Evolutionary conservation across 1,284 basidiomycete genomes (phyloP).

Genomic region (Ganoderma boninense): DNA sequence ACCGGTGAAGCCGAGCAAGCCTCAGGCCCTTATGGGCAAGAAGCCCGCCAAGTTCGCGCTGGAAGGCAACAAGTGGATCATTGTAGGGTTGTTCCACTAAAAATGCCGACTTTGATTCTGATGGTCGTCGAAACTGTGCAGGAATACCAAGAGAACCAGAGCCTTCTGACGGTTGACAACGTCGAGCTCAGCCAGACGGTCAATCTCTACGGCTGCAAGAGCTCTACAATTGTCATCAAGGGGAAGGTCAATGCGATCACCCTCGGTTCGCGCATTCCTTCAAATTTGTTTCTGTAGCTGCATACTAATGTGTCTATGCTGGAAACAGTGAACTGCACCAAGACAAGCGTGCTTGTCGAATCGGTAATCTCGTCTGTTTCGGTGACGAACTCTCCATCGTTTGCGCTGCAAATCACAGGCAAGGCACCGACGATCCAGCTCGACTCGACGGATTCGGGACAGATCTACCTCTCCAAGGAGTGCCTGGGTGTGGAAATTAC

Average conservation of each 20-base stretch:
- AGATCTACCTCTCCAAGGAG: conserved; percentile 91
- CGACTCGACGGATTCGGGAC: conserved; percentile 95
- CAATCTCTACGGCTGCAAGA: conserved; percentile 94
- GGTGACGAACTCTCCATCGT: conserved; percentile 92
- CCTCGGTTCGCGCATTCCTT: conserved; percentile 67
- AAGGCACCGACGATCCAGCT: conserved; percentile 91
- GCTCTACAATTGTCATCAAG: conserved; percentile 85
- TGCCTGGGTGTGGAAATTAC: conserved; percentile 89
- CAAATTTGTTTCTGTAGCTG: background rate
- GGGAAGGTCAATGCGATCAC: conserved; percentile 98
- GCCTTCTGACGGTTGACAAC: conserved; percentile 78
- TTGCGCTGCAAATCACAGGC: conserved; percentile 93
- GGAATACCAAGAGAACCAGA: conserved; percentile 95
- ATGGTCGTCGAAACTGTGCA: conserved; percentile 40
- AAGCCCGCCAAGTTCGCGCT: conserved; percentile 93
- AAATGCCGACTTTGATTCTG: background rate
- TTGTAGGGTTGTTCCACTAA: conserved; percentile 62
- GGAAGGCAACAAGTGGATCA: conserved; percentile 94
- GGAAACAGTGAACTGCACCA: conserved; percentile 83
- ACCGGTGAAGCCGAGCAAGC: conserved; percentile 84
- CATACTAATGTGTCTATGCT: background rate
- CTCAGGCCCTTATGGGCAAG: conserved; percentile 82
- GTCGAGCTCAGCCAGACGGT: conserved; percentile 87
- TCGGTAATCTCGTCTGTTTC: conserved; percentile 91
- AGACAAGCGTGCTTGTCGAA: conserved; percentile 90